Evolutionary conservation across 176 grass and related monocot species (phyloP), one percentile per base, ranked within the genome.

Genomic region (Oryza australiensis): DNA sequence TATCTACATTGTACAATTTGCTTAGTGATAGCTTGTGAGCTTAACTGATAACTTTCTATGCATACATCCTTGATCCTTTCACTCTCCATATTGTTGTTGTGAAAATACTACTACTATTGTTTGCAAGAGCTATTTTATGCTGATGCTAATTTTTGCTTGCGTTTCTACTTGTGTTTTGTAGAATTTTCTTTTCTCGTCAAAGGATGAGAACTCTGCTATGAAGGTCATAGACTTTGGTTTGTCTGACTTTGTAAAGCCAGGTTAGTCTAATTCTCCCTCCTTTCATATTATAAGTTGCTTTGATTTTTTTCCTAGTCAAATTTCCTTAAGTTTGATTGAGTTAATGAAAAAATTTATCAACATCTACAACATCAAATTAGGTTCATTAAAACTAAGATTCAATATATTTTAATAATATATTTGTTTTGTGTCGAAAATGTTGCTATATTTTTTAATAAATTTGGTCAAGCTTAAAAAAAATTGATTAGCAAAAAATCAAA

Each of bases 191-290:
- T 93, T 93, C 78, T 79, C 46, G 9, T 18, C 91, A 66, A 90
- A 82, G 55, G 85, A 87, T 72, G 91, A 90, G 49, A 87, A 82
- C 77, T 83, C 91, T 48, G 24, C 68, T 33, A 79, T 93, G 87
- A 93, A 93, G 86, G 70, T 71, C 51, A 93, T 93, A 87, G 91
- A 93, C 80, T 93, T 93, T 67, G 91, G 91, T 85, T 80, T 93
- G 46, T 93, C 91, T 60, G 91, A 93, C 76, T 93, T 93, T 85
- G 82, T 93, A 71, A 87, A 78, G 68, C 91, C 87, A 89, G 91
- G 91, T 93, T 88, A 70, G 67, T 66, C 12, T 68, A 71, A 62
- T n/a, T n/a, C n/a, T n/a, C n/a, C n/a, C n/a, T n/a, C n/a, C n/a
- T n/a, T n/a, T n/a, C n/a, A n/a, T n/a, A n/a, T n/a, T n/a, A n/a